Percentiles rank a stretch among this genome's conserved stretches.
phyloP scores from a whole-genome alignment of 2,329 filamentous ascomycete genomes.

The Botrytis paeoniae region DNA sequence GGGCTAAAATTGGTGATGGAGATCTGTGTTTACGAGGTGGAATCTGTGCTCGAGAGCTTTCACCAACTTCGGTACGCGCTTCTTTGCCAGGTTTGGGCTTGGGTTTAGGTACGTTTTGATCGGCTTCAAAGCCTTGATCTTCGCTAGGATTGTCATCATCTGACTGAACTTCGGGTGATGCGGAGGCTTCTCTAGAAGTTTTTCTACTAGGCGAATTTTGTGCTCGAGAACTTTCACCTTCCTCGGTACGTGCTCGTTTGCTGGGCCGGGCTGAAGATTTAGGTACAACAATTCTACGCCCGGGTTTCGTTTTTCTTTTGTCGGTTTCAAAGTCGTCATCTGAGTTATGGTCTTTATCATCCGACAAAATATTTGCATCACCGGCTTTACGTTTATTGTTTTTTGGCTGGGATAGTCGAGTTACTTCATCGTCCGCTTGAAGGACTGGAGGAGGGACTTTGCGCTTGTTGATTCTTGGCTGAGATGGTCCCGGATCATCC shows the following conservation, averaged over 20 bases:
- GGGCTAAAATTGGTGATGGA: background rate
- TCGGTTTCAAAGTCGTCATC: conserved; percentile 33
- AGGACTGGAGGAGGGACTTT: conserved; percentile 6
- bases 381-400: background rate
- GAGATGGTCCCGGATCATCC: background rate
- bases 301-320: conserved; percentile 16
- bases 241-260: background rate
- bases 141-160: conserved; percentile 18
- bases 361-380: background rate
- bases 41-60: background rate
- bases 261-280: background rate
- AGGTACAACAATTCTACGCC: background rate
- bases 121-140: conserved; percentile 31
- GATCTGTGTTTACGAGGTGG: background rate
- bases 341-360: conserved; percentile 15
- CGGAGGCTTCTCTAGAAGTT: background rate
- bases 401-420: background rate
- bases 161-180: background rate
- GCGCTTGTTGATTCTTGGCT: conserved; percentile 13
- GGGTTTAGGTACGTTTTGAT: conserved; percentile 21
- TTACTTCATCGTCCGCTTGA: background rate
- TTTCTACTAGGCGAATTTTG: background rate
- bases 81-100: background rate
- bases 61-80: background rate
- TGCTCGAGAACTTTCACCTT: background rate